Base-by-base conservation (phyloP, 345 rosid species). In the Arabidopsis arenosa region DNA sequence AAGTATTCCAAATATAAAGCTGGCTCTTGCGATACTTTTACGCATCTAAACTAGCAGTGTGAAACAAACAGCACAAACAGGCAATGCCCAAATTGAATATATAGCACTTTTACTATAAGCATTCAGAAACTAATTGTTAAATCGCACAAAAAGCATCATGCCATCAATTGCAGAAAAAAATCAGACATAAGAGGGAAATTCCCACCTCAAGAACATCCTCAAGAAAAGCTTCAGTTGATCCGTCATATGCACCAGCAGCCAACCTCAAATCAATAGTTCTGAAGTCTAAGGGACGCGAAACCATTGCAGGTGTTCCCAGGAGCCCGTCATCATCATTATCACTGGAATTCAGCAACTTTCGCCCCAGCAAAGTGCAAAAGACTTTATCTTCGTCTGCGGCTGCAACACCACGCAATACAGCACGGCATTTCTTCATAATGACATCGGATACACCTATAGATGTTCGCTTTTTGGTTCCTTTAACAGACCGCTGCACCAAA, bases 201-300 rank as follows among this genome's bases (percentile, higher is more conserved):
- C 87, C 80, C 76, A 95, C 99, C 97, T 95, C 97, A 66, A 74
- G 90, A 81, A 95, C 88, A 88, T 95, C 99, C 83, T 95, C 96
- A 45, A 90, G 88, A 86, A 90, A 95, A 80, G 97, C 88, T 82
- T 90, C 96, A 76, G 82, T 87, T 56, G 93, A 95, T 75, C 97
- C 87, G 49, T 87, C 85, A 75, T 95, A 95, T 7, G 93, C 96
- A 73, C 97, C 97, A 72, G 84, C 85, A 33, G 92, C 97, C 84
- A 95, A 84, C 84, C 97, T 87, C 81, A 92, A 81, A 89, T 95
- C 99, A 67, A 95, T 89, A 63, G 97, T 95, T 85, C 97, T 84
- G 63, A 95, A 95, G 84, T 95, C 99, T 76, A 95, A 73, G 75
- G 97, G 97, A 49, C 97, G 93, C 7, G 99, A 86, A 55, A 95